Conservation (phyloP, 106 monocot species). For the Acanthochlamys bracteata region DNA sequence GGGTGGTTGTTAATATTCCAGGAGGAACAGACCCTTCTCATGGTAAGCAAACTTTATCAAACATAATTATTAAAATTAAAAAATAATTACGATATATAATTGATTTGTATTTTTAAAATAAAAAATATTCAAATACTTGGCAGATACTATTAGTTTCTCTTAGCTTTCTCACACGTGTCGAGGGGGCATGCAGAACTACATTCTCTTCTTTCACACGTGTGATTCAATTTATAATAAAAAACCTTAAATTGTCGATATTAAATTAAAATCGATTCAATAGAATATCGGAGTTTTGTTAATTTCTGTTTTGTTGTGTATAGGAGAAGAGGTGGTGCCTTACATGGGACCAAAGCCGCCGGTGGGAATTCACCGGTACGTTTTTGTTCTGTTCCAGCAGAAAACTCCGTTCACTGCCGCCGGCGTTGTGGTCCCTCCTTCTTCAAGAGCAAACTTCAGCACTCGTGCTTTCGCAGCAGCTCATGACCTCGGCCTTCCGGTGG, state of each 20-base stretch:
- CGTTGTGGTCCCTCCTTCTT: constrained; percentile 13
- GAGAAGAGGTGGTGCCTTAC: constrained; percentile 67
- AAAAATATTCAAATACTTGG: background rate
- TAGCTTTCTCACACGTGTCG: too few species aligned
- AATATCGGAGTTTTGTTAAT: too few species aligned
- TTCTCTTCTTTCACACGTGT: background rate
- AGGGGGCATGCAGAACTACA: too few species aligned
- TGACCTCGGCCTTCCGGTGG: constrained; percentile 69
- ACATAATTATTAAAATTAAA: background rate
- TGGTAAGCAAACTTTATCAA: constrained; percentile 26
- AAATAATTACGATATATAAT: background rate
- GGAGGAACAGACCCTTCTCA: constrained; percentile 48
- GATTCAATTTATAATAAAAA: background rate
- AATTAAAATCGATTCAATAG: too few species aligned
- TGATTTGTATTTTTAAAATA: background rate
- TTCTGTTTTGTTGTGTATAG: background rate
- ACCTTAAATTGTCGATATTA: background rate
- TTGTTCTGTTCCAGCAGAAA: constrained; percentile 65
- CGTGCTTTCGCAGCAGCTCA: constrained; percentile 47
- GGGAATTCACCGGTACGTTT: constrained; percentile 78
- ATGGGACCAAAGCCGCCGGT: constrained; percentile 69
- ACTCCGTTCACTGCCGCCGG: constrained; percentile 9
- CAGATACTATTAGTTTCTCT: background rate
- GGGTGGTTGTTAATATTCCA: constrained; percentile 80
- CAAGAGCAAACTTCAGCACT: constrained; percentile 64